phyloP scores from a whole-genome alignment of 2,329 filamentous ascomycete species.

The Ustilaginoidea virens region DNA sequence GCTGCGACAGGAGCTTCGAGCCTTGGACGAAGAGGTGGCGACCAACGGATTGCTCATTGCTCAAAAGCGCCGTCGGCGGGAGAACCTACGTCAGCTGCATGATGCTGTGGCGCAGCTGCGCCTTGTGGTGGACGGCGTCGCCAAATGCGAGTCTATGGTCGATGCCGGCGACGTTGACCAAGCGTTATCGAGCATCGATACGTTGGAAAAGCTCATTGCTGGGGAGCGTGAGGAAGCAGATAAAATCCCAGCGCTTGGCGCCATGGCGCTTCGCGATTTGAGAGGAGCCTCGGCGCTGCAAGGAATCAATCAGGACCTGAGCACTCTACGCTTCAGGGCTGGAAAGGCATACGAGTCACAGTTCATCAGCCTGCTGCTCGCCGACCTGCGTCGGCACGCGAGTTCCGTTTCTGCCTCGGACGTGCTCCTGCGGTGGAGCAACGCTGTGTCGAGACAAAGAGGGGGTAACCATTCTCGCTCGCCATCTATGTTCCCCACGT shows the following conservation, averaged over 20 bases:
- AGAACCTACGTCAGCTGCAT: slow-evolving; percentile 72
- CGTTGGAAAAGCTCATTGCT: slow-evolving; percentile 64
- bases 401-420: slow-evolving; percentile 54
- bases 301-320: slow-evolving; percentile 63
- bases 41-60: slow-evolving; percentile 73
- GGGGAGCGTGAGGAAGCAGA: slow-evolving; percentile 41
- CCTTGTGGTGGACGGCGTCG: slow-evolving; percentile 60
- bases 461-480: slow-evolving; percentile 51
- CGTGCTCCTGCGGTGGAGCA: slow-evolving; percentile 75
- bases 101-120: slow-evolving; percentile 73
- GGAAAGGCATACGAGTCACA: slow-evolving; percentile 74
- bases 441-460: slow-evolving; percentile 55
- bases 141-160: slow-evolving; percentile 63
- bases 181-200: slow-evolving; percentile 63
- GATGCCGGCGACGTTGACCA: slow-evolving; percentile 71
- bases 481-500: slow-evolving; percentile 59
- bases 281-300: slow-evolving; percentile 65
- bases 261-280: slow-evolving; percentile 45
- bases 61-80: slow-evolving; percentile 62
- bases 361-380: slow-evolving; percentile 63
- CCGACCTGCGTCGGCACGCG: slow-evolving; percentile 68
- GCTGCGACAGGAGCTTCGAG: slow-evolving; percentile 62
- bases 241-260: slow-evolving; percentile 12
- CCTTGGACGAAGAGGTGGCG: slow-evolving; percentile 76
- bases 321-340: slow-evolving; percentile 61